Evolutionary conservation across 1,284 basidiomycete species (phyloP), one percentile per base, ranked within the genome.

Genomic region (Phellinidium pouzarii): DNA sequence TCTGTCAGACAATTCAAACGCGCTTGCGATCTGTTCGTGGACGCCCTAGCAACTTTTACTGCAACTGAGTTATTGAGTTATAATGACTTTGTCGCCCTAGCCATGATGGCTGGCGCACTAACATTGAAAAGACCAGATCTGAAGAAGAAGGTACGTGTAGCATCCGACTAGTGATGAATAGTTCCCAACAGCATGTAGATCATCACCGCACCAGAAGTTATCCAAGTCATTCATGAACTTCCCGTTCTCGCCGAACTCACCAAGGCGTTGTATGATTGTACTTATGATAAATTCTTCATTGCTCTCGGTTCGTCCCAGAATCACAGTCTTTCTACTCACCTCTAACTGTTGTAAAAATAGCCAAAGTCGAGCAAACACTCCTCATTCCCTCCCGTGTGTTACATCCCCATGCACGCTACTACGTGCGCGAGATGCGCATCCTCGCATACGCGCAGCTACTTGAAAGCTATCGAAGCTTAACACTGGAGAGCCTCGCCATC

Each of bases 381-480:
- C 82, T 98, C 55, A 72, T 94, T 19, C 87, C 93, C 8, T 95
- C 91, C 14, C 87, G 91, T 23, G 71, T 94, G 43, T 80, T 98
- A 42, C 79, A 85, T 4, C 87, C 87, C 0, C 96, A 99, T 65
- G 80, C 92, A 1, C 81, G 91, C 3, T 97, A 78, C 75, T 98
- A 96, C 67, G 81, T 95, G 19, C 85, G 94, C 48, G 96, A 98
- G 69, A 94, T 98, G 90, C 85, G 95, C 41, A 94, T 99, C 62
- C 84, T 92, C 43, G 94, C 94, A 2, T 99, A 98, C 71, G 74
- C 79, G 31, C 95, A 98, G 66, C 76, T 98, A 2, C 75, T 99
- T 14, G 94, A 98, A 68, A 87, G 82, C 14, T 99, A 99, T 68
- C 80, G 88, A 45, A 91, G 86, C 57, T 76, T 99, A 36, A 97